Evolutionary conservation across 2,329 filamentous ascomycete species (phyloP), one percentile per base, ranked within the genome.

Genomic region (Colletotrichum trifolii): DNA sequence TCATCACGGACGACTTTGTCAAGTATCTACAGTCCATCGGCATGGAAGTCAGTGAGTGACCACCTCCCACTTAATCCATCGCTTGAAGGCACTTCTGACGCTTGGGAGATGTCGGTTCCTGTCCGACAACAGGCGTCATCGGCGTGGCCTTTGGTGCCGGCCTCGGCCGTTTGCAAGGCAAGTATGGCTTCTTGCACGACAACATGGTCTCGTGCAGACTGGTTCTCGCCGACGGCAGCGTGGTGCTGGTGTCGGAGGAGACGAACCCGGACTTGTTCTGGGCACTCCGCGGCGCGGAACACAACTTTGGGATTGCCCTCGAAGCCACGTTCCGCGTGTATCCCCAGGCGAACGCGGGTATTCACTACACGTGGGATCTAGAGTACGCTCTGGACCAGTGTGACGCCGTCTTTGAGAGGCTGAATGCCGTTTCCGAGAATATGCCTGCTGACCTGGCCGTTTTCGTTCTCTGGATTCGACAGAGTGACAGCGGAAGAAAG

Each of bases 301-400:
- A 79, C 13, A 85, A 85, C 67, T 79, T 85, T 67, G 83, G 83
- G 45, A 78, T 85, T 52, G 77, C 85, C 40, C 70, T 81, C 59
- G 81, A 77, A 66, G 77, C 81, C 12, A 78, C 74, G 42, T 80
- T 83, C 70, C 79, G 75, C 63, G 71, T 81, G 15, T 77, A 72
- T 65, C 46, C 69, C 8, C 76, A 78, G 68, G 72, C 73, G 35
- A 75, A 61, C 39, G 54, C 40, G 13, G 49, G 71, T 7, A 60
- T 69, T 66, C 55, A 69, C 39, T 39, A 72, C 70, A 39, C 73
- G 60, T 73, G 67, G 70, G 33, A 71, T 61, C 2, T 74, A 8
- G 66, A 70, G 52, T 75, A 74, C 47, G 61, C 68, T 35, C 50
- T 69, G 39, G 67, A 66, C 38, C 69, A 74, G 64, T 54, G 79